Conservation (phyloP, 2,329 filamentous ascomycete genomes). For the Penicillium sp. region DNA sequence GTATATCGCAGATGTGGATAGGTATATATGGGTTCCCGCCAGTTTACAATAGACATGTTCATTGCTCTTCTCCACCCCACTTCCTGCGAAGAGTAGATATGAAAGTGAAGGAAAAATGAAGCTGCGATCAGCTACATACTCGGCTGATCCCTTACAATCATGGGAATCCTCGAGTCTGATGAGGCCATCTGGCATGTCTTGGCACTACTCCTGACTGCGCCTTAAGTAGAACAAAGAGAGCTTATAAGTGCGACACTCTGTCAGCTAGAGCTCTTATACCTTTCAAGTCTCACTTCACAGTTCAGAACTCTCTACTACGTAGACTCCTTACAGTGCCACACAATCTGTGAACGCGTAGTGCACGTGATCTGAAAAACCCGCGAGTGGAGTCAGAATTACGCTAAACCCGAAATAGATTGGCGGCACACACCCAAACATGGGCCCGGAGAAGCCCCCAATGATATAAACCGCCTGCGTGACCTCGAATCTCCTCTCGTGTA, state of each 20-base stretch:
- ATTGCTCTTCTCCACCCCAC: not conserved
- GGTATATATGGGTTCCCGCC: slow-evolving; percentile 8
- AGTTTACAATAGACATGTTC: slow-evolving; percentile 8
- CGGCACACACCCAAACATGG: slow-evolving; percentile 36
- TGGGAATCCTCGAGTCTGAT: slow-evolving; percentile 13
- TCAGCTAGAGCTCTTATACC: not conserved
- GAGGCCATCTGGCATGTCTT: slow-evolving; percentile 37
- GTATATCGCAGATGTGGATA: slow-evolving; percentile 1
- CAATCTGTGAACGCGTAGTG: slow-evolving; percentile 2
- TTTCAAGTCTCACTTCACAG: not conserved
- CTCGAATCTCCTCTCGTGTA: slow-evolving; percentile 34
- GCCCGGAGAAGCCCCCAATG: slow-evolving; percentile 39
- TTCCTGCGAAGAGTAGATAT: not conserved
- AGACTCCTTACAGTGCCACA: not conserved
- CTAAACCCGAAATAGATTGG: slow-evolving; percentile 31
- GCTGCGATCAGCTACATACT: slow-evolving; percentile 4
- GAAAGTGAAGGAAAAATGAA: not conserved
- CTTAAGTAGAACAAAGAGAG: not conserved
- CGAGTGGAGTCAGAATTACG: slow-evolving; percentile 26
- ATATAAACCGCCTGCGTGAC: slow-evolving; percentile 47
- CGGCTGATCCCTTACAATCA: slow-evolving; percentile 14
- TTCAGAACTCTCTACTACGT: not conserved
- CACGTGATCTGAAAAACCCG: slow-evolving; percentile 24
- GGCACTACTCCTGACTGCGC: slow-evolving; percentile 16
- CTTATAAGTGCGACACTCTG: not conserved